phyloP scores from a whole-genome alignment of 1,284 basidiomycete genomes.

The Exobasidium rhododendri region DNA sequence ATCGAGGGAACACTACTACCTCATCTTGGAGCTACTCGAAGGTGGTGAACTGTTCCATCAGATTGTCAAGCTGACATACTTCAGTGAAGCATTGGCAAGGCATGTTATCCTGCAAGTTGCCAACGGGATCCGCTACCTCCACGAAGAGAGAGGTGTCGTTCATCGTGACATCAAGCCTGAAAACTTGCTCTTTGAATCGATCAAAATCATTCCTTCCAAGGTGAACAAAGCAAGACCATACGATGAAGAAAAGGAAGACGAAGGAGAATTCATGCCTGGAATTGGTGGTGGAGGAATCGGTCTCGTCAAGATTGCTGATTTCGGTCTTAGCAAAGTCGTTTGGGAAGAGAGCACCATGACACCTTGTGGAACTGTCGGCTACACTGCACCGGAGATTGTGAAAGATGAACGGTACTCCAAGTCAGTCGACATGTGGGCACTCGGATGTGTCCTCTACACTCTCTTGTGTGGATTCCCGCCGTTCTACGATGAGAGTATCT shows the following conservation, averaged over 20 bases:
- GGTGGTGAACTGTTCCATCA: conserved; percentile 99
- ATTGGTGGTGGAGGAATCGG: conserved; percentile 96
- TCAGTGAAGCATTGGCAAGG: conserved; percentile 69
- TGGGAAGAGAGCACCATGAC: conserved; percentile 99
- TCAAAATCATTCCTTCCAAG: conserved; percentile 86
- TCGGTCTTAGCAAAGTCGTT: conserved; percentile 94
- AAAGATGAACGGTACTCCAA: conserved; percentile 98
- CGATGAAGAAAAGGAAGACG: conserved; percentile 98
- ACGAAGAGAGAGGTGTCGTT: conserved; percentile 96
- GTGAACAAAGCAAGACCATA: conserved; percentile 75
- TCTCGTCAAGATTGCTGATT: conserved; percentile 97
- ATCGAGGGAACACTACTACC: conserved; percentile 87
- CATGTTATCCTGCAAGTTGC: conserved; percentile 98
- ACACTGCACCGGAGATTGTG: conserved; percentile 98
- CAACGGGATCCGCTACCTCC: conserved; percentile 87
- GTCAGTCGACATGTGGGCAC: conserved; percentile 99
- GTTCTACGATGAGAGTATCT: conserved; percentile 99
- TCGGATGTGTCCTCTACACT: conserved; percentile 97
- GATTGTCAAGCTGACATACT: conserved; percentile 98
- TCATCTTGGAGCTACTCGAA: conserved; percentile 74
- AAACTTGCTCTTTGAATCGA: conserved; percentile 89
- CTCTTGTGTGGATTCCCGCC: conserved; percentile 96
- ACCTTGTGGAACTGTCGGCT: conserved; percentile 97
- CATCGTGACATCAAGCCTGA: conserved; percentile 99
- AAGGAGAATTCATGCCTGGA: conserved; percentile 88